Base-by-base conservation (phyloP, 495 filamentous ascomycete species). In the Jackrogersella minutella region DNA sequence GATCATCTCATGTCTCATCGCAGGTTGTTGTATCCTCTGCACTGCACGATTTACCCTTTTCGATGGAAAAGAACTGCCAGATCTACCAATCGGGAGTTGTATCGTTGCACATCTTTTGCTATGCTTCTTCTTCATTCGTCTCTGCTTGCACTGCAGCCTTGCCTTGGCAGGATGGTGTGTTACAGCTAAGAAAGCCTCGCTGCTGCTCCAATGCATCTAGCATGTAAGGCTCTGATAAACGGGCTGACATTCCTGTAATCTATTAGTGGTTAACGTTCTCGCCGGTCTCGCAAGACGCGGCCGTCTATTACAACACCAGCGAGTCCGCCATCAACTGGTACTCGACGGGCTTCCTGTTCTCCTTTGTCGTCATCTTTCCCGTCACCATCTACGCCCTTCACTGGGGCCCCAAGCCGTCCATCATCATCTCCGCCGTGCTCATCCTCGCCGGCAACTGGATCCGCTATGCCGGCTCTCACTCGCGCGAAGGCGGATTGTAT, bases 291-390 rank as follows among this genome's bases (percentile, higher is more conserved):
- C 86, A 87, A 41, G 89, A 88, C 14, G 84, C 92, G 0, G 87
- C 93, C 2, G 70, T 81, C 34, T 96, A 92, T 80, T 99, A 95
- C 74, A 49, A 68, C 44, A 90, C 91, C 5, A 84, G 84, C 17
- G 87, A 93, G 68, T 90, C 87, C 22, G 86, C 87, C 11, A 88
- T 98, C 77, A 97, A 97, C 75, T 98, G 95, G 95, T 80, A 96
- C 60, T 91, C 88, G 76, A 98, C 92, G 0, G 87, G 81, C 17
- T 96, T 93, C 73, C 76, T 96, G 40, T 97, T 98, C 72, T 82
- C 92, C 40, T 97, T 96, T 71, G 86, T 89, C 40, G 79, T 85
- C 64, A 82, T 88, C 47, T 86, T 87, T 9, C 94, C 94, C 75
- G 73, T 88, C 16, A 86, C 88, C 28, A 88, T 97, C 66, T 91